Base-by-base conservation (phyloP, 2,329 filamentous ascomycete genomes). In the Aspergillus chevalieri region DNA sequence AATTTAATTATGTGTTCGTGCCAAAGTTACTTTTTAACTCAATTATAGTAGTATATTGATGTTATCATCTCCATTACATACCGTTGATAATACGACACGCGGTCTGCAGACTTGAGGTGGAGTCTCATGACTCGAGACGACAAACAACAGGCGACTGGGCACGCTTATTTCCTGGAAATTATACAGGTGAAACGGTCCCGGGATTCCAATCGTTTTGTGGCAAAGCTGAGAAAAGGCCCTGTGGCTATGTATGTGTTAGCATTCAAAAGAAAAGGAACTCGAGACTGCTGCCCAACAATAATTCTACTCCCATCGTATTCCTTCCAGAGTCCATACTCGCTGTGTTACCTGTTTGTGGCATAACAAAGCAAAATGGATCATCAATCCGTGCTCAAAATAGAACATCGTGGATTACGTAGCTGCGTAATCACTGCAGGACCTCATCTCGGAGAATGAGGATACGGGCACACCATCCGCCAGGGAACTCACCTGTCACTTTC, bases 401-500 rank as follows among this genome's bases (percentile, higher is more conserved):
- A 30, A 30, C 26, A 30, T 30, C 26, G 26, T 30, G 26, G 26
- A 30, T 30, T 30, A 30, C 26, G 7, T 12, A 30, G 26, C 26
- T 30, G 26, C 26, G 26, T 30, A 30, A 30, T 30, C 26, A 30
- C 26, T 30, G 10, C 26, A 30, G 26, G 26, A 10, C 26, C 26
- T 30, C 26, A 30, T 30, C 26, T 30, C 26, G 26, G 26, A 30
- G 9, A 30, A 10, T 12, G 26, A 30, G 26, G 26, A 30, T 30
- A 30, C 26, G 26, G 26, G 26, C 12, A 19, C 38, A 12, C 19
- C 4, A 21, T 41, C 38, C 17, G 15, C 9, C 38, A 15, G 17
- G 4, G 49, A 50, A 52, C 53, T 45, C 52, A 50, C 47, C 54
- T 50, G 44, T 57, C 52, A 57, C 33, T 47, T 46, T 39, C 48